Conservation (phyloP, 805 yeast species). For the Blastobotrys peoriensis region DNA sequence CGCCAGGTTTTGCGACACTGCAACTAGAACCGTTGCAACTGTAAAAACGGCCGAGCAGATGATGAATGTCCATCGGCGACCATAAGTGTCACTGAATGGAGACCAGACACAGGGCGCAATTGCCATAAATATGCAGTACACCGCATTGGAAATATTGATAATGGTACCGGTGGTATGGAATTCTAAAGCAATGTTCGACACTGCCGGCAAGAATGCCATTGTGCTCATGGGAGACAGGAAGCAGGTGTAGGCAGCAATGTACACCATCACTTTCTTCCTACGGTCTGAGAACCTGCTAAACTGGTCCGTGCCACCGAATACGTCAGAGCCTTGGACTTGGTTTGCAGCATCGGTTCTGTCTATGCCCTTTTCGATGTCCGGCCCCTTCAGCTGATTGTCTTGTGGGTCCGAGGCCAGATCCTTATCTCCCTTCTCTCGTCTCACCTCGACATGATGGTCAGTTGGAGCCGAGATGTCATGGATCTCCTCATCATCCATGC, state of each 20-base stretch:
- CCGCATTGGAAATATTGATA: constrained; percentile 46
- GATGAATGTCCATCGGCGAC: constrained; percentile 42
- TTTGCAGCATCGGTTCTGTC: no score
- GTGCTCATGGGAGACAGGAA: constrained; percentile 9
- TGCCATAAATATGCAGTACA: constrained; percentile 48
- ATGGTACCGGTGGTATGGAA: constrained; percentile 43
- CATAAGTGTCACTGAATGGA: constrained; percentile 50
- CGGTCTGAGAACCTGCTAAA: background rate
- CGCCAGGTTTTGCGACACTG: constrained; percentile 44
- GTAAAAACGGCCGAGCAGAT: constrained; percentile 33
- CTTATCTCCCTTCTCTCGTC: no score
- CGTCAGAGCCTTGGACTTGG: no score
- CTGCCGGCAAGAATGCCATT: constrained; percentile 41
- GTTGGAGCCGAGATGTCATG: no score
- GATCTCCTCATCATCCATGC: no score
- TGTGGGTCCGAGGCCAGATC: no score
- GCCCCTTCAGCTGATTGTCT: no score
- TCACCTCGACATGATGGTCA: no score
- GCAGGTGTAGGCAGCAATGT: constrained; percentile 7
- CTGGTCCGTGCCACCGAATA: background rate
- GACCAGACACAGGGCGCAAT: constrained; percentile 45
- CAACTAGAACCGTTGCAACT: constrained; percentile 33
- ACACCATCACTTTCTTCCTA: constrained; percentile 5
- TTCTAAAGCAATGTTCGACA: constrained; percentile 41
- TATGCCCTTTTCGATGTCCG: no score